These are phyloP conservation scores for Rehmannia glutinosa DNA, from an alignment of 257 asterid genomes.

Conservation along the genomic window DNA sequence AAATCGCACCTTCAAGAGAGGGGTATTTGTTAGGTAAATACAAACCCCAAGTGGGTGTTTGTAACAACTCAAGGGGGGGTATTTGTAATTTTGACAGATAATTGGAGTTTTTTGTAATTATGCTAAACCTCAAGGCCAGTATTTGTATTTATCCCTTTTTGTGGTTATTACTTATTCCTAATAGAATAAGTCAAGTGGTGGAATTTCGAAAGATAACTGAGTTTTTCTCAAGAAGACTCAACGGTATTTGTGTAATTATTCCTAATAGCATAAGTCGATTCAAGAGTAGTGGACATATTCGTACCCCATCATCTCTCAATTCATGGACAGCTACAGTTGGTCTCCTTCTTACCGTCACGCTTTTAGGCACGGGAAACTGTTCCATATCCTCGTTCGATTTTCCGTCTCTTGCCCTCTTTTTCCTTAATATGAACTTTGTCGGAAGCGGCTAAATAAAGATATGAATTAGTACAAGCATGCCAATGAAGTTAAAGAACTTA, in stretches of 20 bases:
- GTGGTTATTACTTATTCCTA: too few species aligned
- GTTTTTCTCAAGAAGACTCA: too few species aligned
- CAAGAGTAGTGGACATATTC: neutral
- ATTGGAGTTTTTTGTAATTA: too few species aligned
- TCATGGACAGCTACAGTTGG: conserved; percentile 46
- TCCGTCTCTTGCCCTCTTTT: conserved; percentile 84
- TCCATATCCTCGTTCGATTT: conserved; percentile 71
- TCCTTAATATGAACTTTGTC: conserved; percentile 45
- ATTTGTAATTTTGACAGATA: neutral
- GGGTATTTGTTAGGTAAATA: too few species aligned
- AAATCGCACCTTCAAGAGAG: too few species aligned
- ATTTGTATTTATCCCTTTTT: too few species aligned
- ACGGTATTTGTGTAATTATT: neutral
- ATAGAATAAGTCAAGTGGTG: too few species aligned
- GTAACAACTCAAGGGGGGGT: neutral
- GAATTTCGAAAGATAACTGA: too few species aligned
- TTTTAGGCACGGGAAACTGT: conserved; percentile 69
- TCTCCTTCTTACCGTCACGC: conserved; percentile 68
- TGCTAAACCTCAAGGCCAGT: too few species aligned
- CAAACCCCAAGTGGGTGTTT: too few species aligned
- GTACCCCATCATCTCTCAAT: conserved; percentile 60
- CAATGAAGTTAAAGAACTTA: neutral
- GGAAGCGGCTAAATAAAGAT: conserved; percentile 51
- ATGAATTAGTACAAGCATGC: conserved; percentile 3
- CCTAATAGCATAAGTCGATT: neutral